Percentiles rank a stretch among this genome's conserved stretches.
These are phyloP conservation scores for Clitoria ternatea DNA, from an alignment of 306 rosid species.

Conservation along the genomic window DNA sequence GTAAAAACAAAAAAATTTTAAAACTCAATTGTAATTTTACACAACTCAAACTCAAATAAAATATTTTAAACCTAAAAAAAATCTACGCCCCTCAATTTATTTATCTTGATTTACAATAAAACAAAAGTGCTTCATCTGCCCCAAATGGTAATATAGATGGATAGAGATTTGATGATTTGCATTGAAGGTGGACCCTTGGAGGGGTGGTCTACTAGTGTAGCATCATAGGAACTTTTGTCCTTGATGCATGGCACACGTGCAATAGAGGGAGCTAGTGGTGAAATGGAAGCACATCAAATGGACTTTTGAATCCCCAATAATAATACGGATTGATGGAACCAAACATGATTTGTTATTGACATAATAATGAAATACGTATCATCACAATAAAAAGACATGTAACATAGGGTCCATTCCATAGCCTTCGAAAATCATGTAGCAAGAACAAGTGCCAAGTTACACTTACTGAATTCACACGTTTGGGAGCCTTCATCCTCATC, in stretches of 20 bases:
- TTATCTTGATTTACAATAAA: no score
- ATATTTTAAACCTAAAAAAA: no score
- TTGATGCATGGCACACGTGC: constrained; percentile 67
- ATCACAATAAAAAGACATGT: neutral
- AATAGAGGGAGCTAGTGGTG: constrained; percentile 29
- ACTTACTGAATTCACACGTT: constrained; percentile 34
- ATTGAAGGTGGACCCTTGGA: constrained; percentile 30
- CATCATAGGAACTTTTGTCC: constrained; percentile 33
- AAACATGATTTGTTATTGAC: constrained; percentile 42
- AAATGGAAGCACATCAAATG: constrained; percentile 29
- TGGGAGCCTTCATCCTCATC: constrained; percentile 1
- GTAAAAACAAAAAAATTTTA: no score
- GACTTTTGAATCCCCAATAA: constrained; percentile 33
- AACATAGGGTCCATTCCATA: constrained; percentile 23
- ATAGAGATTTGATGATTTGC: neutral
- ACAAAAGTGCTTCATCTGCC: neutral
- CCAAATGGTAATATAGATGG: neutral
- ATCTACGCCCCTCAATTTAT: no score
- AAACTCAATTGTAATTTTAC: no score
- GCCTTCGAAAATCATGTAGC: constrained; percentile 6
- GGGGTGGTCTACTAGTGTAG: constrained; percentile 31
- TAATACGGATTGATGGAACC: constrained; percentile 30
- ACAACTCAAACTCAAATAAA: no score
- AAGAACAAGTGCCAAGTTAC: constrained; percentile 27
- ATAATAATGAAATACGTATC: constrained; percentile 23